These are phyloP conservation scores for Hypsizygus marmoreus DNA, from an alignment of 768 basidiomycete species.

Conservation along the genomic window DNA sequence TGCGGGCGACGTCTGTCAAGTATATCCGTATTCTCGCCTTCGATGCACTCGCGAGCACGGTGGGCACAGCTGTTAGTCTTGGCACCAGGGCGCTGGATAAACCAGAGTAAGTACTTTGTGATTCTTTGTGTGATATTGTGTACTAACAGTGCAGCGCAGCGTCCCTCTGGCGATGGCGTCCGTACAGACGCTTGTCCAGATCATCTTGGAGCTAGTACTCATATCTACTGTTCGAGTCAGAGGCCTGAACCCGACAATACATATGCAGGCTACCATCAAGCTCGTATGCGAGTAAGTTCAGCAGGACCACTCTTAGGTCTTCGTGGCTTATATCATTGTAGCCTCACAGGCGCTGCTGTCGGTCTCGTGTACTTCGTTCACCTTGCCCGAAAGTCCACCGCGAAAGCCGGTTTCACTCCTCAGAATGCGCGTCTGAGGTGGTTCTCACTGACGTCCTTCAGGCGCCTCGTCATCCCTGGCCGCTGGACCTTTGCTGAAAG, in stretches of 20 bases:
- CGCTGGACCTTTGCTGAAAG: slow-evolving; percentile 22
- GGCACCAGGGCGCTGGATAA: slow-evolving; percentile 21
- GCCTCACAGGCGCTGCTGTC: background rate
- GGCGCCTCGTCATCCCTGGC: slow-evolving; percentile 15
- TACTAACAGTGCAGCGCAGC: background rate
- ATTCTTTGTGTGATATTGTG: background rate
- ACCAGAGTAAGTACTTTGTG: slow-evolving; percentile 10
- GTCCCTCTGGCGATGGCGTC: slow-evolving; percentile 20
- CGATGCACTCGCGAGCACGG: slow-evolving; percentile 14
- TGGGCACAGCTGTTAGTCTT: slow-evolving; percentile 16
- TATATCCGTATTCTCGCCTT: slow-evolving; percentile 19
- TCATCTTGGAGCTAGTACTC: slow-evolving; percentile 19
- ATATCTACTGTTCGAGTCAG: slow-evolving; percentile 19
- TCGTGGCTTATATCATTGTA: no score
- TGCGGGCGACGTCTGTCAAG: slow-evolving; percentile 16
- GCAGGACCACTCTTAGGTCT: no score
- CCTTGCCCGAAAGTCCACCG: slow-evolving; percentile 6
- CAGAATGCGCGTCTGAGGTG: slow-evolving; percentile 8
- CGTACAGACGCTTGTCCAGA: slow-evolving; percentile 18
- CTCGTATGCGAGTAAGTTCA: slow-evolving; percentile 20
- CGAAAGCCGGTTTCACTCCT: background rate
- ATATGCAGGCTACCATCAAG: slow-evolving; percentile 20
- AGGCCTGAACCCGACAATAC: slow-evolving; percentile 17
- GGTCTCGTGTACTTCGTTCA: slow-evolving; percentile 21
- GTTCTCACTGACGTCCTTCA: slow-evolving; percentile 11